Conservation (phyloP, 1,284 basidiomycete species). For the Mycena citricolor region DNA sequence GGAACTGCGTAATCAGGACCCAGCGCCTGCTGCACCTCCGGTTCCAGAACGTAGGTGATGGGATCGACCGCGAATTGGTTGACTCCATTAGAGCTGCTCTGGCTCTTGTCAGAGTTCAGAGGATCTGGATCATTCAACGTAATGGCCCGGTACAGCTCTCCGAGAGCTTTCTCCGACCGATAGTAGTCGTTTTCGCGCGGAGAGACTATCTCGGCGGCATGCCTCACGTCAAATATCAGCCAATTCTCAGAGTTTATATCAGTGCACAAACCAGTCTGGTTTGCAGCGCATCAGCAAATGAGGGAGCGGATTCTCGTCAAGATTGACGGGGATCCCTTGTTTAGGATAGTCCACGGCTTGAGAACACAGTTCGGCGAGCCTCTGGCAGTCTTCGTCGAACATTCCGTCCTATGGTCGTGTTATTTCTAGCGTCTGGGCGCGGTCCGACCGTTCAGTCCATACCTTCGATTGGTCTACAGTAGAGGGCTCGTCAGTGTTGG, state of each 20-base stretch:
- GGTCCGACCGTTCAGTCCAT: constrained; percentile 11
- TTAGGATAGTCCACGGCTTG: constrained; percentile 75
- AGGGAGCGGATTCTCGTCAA: constrained; percentile 44
- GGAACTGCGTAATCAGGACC: constrained; percentile 32
- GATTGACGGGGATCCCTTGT: constrained; percentile 65
- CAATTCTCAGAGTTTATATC: neutral
- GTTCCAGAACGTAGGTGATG: constrained; percentile 47
- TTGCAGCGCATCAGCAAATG: constrained; percentile 58
- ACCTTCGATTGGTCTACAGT: constrained; percentile 69
- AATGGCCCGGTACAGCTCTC: constrained; percentile 65
- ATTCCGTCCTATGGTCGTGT: constrained; percentile 57
- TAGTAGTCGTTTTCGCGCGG: constrained; percentile 68
- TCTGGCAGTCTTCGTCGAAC: constrained; percentile 59
- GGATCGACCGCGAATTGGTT: constrained; percentile 35
- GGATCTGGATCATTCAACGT: constrained; percentile 42
- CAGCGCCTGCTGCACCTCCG: constrained; percentile 38
- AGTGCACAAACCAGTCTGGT: constrained; percentile 50
- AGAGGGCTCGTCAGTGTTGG: neutral
- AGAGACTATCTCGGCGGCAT: constrained; percentile 59
- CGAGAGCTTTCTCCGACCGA: constrained; percentile 63
- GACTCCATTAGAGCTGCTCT: too few species aligned
- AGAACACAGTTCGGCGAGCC: constrained; percentile 65
- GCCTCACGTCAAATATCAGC: constrained; percentile 49
- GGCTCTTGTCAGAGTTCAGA: constrained; percentile 22
- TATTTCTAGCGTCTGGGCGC: constrained; percentile 6